Base-by-base conservation (phyloP, 768 basidiomycete genomes). In the Lactifluus volemus region DNA sequence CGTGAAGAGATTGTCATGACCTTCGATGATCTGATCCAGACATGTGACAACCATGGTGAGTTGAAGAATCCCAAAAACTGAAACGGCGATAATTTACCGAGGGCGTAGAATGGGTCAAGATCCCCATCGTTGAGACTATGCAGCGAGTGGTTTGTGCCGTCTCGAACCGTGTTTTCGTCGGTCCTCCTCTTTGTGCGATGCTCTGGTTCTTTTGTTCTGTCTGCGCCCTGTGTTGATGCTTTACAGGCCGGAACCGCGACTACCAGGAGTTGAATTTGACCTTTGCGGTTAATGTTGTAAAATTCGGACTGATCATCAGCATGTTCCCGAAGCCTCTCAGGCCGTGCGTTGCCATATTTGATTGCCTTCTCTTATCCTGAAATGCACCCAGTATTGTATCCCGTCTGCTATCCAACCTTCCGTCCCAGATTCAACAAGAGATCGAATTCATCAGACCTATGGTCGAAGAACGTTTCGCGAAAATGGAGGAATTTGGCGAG, bases 141-240 rank as follows among this genome's bases (percentile, higher is more conserved):
- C 69, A 65, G 58, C 60, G 68, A 17, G 70, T 74, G 30, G 60
- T 73, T 6, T 68, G 68, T 3, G 66, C 71, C 4, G 65, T 67
- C 5, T 66, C 68, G 17, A 75, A 70, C 54, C 71, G 75, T 2
- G 58, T 73, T 41, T 75, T 75, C 52, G 70, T 76, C 1, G 74
- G 74, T 5, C 44, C 68, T 9, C 72, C 73, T 19, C 44, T 71
- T 0, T 76, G 75, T 77, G 53, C 49, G 73, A 19, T 11, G 19
- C 5, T 29, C 29, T n/a, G 30, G 38, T 36, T 15, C 38, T 12
- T 38, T 8, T 17, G 19, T 34, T 34, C n/a, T 5, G 15, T 30
- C 36, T 2, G 10, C 14, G n/a, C 11, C 52, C 8, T 10, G 38
- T 29, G 8, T 53, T 36, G 25, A 41, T 14, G 19, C 17, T 25